Percentiles rank a stretch among this genome's conserved stretches.
Conservation (phyloP, 208 protist species). For the Trypanosoma avium region DNA sequence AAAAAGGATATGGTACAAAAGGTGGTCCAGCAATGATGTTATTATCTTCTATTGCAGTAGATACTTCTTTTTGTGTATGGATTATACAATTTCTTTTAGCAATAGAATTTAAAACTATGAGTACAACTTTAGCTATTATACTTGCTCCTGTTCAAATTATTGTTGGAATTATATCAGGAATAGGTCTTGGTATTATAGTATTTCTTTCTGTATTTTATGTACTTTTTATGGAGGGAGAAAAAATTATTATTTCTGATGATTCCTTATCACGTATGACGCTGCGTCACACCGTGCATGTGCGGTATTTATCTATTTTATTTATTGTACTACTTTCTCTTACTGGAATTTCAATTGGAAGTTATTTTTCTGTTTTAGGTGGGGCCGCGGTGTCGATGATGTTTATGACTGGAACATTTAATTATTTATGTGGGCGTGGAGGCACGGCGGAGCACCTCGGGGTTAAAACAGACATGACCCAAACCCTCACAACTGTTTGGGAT, state of each 20-base stretch:
- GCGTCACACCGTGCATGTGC: constrained; percentile 49
- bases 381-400: constrained; percentile 35
- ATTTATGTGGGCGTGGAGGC: constrained; percentile 41
- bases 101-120: constrained; percentile 49
- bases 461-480: constrained; percentile 46
- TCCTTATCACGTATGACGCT: constrained; percentile 33
- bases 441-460: constrained; percentile 33
- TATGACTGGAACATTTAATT: constrained; percentile 44
- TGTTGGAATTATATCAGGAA: constrained; percentile 40
- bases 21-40: constrained; percentile 64
- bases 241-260: constrained; percentile 22
- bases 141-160: constrained; percentile 53
- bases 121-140: constrained; percentile 32
- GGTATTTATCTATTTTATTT: constrained; percentile 38
- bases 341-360: constrained; percentile 30
- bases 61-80: constrained; percentile 46
- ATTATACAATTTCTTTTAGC: constrained; percentile 47
- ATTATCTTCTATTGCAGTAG: constrained; percentile 46
- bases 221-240: constrained; percentile 48
- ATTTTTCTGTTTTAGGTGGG: constrained; percentile 39
- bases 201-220: constrained; percentile 50
- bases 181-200: constrained; percentile 36
- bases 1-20: constrained; percentile 42
- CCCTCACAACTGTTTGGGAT: constrained; percentile 46
- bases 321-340: constrained; percentile 42